Conservation (phyloP, 805 yeast species). For the Isabelozyma gotoi region DNA sequence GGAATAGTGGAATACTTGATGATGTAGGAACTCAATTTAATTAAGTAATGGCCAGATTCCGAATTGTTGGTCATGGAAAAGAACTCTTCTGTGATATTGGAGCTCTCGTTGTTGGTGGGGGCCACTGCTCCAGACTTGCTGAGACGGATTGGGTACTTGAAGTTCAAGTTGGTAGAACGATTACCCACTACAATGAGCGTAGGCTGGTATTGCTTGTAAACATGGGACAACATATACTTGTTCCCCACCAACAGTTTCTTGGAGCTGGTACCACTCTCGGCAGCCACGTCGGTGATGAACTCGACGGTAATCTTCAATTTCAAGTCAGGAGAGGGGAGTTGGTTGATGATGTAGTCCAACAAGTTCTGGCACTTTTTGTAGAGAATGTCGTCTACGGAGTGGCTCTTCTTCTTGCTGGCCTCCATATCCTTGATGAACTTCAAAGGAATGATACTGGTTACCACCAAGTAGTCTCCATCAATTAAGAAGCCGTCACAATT, state of each 20-base stretch:
- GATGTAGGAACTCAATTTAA: conserved; percentile 37
- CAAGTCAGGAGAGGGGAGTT: conserved; percentile 13
- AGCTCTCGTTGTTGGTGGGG: neutral
- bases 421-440: conserved; percentile 10
- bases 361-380: conserved; percentile 24
- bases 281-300: conserved; percentile 19
- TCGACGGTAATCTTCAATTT: conserved; percentile 41
- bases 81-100: neutral
- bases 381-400: conserved; percentile 16
- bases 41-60: conserved; percentile 21
- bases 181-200: conserved; percentile 37
- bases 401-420: conserved; percentile 5
- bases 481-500: conserved; percentile 20
- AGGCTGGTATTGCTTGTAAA: conserved; percentile 43
- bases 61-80: conserved; percentile 4
- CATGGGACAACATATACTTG: conserved; percentile 35
- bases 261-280: conserved; percentile 5
- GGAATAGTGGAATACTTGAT: conserved; percentile 41
- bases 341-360: conserved; percentile 19
- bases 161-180: conserved; percentile 39
- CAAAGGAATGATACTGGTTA: conserved; percentile 33
- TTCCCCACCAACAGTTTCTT: conserved; percentile 18
- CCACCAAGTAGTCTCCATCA: conserved; percentile 39
- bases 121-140: conserved; percentile 8
- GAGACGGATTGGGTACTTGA: conserved; percentile 38